Conservation (phyloP, 78 protist species). For the Chrysochromulina tobinii region DNA sequence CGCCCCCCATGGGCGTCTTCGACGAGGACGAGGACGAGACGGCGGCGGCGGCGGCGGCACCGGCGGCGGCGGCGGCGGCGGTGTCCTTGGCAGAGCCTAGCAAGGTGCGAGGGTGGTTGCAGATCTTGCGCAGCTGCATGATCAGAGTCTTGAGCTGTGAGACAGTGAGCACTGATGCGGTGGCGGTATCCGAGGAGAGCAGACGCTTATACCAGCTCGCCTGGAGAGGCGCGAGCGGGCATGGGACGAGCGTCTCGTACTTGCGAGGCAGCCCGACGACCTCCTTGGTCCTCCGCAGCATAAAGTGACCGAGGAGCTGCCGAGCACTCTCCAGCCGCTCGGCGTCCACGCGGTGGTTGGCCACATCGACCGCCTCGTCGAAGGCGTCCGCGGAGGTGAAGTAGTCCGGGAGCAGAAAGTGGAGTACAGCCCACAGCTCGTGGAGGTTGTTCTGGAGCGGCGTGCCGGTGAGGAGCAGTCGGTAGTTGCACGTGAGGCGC, state of each 20-base stretch:
- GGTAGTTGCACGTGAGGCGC: neutral
- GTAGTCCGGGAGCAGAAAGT: neutral
- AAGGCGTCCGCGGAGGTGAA: constrained; percentile 27
- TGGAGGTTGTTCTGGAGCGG: constrained; percentile 65
- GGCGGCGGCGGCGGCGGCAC: no score
- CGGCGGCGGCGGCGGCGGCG: no score
- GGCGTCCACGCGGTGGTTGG: neutral
- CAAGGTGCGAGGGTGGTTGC: constrained; percentile 88
- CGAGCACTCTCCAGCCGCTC: neutral
- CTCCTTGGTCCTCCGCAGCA: constrained; percentile 86
- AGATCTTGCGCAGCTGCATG: constrained; percentile 46
- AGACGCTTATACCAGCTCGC: constrained; percentile 58
- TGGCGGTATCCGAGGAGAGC: neutral
- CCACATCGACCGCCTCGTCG: neutral
- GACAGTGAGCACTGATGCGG: neutral
- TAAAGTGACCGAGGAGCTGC: constrained; percentile 35
- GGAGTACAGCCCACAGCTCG: constrained; percentile 61
- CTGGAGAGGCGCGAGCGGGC: constrained; percentile 30
- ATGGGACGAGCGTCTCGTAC: constrained; percentile 80
- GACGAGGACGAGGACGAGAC: no score
- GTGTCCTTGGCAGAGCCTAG: no score
- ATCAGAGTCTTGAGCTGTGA: neutral
- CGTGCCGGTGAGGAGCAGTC: constrained; percentile 69
- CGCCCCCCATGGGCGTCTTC: no score
- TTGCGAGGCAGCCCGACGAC: constrained; percentile 86